Conservation (phyloP, 768 basidiomycete species). For the Thelephora ganbajun region DNA sequence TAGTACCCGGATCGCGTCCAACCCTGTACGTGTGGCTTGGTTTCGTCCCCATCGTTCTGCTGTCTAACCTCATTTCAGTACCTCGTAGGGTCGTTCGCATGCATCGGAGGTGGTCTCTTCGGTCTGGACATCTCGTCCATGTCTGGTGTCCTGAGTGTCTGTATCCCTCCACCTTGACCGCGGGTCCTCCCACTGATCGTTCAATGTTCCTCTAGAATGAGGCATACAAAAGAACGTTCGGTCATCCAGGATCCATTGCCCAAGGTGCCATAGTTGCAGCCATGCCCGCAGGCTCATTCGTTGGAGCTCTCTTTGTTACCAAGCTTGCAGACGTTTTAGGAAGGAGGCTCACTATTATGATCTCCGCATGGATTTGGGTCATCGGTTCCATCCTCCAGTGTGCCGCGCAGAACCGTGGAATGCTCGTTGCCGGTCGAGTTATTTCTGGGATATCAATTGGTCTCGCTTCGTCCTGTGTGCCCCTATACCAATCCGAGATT, state of each 20-base stretch:
- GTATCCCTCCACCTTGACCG: slow-evolving; percentile 6
- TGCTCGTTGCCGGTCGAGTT: slow-evolving; percentile 44
- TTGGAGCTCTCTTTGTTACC: slow-evolving; percentile 51
- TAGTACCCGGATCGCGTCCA: slow-evolving; percentile 38
- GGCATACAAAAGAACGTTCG: slow-evolving; percentile 19
- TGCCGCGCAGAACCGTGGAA: slow-evolving; percentile 54
- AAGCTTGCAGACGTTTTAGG: slow-evolving; percentile 52
- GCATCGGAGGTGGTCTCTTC: slow-evolving; percentile 69
- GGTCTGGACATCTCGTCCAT: slow-evolving; percentile 76
- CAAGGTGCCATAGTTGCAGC: slow-evolving; percentile 69
- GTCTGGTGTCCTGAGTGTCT: slow-evolving; percentile 55
- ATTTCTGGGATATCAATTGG: slow-evolving; percentile 58
- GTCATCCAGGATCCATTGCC: slow-evolving; percentile 32
- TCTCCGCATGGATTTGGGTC: slow-evolving; percentile 59
- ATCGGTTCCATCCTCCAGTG: slow-evolving; percentile 63
- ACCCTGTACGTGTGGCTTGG: slow-evolving; percentile 29
- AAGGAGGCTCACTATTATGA: slow-evolving; percentile 50
- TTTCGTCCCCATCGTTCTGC: background rate
- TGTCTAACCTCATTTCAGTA: slow-evolving; percentile 29
- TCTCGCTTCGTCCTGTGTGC: slow-evolving; percentile 50
- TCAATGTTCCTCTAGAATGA: slow-evolving; percentile 14
- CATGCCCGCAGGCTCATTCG: slow-evolving; percentile 64
- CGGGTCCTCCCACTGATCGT: background rate
- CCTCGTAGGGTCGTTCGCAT: slow-evolving; percentile 68
- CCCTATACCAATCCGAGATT: slow-evolving; percentile 65